Evolutionary conservation across 352 stramenopile species (phyloP), one percentile per base, ranked within the genome.

Genomic region (Globisporangium solare): DNA sequence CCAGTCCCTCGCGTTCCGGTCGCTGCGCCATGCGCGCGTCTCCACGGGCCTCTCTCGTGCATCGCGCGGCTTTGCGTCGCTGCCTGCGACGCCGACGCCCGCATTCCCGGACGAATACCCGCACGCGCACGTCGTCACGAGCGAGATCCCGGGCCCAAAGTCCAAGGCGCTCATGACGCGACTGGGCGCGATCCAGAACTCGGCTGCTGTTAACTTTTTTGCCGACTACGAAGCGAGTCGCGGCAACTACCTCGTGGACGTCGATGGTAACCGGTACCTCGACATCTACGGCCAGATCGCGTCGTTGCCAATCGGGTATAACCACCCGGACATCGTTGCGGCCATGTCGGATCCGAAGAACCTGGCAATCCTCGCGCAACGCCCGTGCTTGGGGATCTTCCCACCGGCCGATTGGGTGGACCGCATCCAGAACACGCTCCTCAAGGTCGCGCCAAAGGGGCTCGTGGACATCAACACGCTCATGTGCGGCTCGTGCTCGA

Each of bases 401-500:
- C 84, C 83, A 13, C 83, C 83, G 6, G 70, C 65, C 14, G 83
- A 92, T 57, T 94, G 83, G 83, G 68, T 83, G 15, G 77, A 90
- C 55, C 71, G 78, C 45, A 79, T 94, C 40, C 59, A 84, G 47
- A 66, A 68, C 4, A 89, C 79, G 50, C 66, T 94, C 17, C 60
- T 70, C 22, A 79, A 81, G 55, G 74, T 91, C 22, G 69, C 73
- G 10, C 83, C 82, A 0, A 43, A 58, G 1, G 80, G 81, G 7
- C 64, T 90, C 27, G 67, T 67, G 3, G 80, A 93, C 47, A 74
- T 91, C 56, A 88, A 90, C 63, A 94, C 83, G 58, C 79, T 92
- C 60, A 94, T 94, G 83, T 94, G 83, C 54, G 83, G 83, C 59
- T 94, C 83, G 45, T 94, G 83, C 68, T 87, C 83, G 32, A 94